phyloP scores from a whole-genome alignment of 164 flowering plant species.

The Macadamia integrifolia region DNA sequence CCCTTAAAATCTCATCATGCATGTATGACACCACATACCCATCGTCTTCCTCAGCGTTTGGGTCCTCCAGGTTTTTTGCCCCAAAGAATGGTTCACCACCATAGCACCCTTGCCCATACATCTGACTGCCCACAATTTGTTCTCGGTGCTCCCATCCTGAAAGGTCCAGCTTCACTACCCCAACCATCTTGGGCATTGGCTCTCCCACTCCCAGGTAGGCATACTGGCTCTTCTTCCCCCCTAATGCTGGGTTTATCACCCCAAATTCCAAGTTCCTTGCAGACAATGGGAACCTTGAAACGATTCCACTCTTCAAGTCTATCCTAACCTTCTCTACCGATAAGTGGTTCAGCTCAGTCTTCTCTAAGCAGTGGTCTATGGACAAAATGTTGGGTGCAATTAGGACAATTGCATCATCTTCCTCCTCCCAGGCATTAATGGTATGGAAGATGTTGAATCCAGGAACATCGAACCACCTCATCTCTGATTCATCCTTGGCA shows the following conservation, averaged over 20 bases:
- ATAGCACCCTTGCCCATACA: slow-evolving; percentile 2
- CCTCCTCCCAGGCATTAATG: too few relatives aligned
- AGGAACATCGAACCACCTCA: too few relatives aligned
- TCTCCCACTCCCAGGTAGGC: slow-evolving; percentile 10
- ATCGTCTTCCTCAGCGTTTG: slow-evolving; percentile 5
- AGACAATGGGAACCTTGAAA: slow-evolving; percentile 34
- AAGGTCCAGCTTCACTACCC: slow-evolving; percentile 12
- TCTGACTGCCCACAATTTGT: slow-evolving; percentile 4
- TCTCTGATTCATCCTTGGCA: too few relatives aligned
- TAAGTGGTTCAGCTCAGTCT: slow-evolving; percentile 37
- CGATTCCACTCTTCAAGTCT: slow-evolving; percentile 29
- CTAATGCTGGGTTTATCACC: slow-evolving; percentile 32
- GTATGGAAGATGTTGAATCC: too few relatives aligned
- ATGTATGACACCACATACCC: slow-evolving; percentile 10
- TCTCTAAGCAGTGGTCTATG: slow-evolving; percentile 38
- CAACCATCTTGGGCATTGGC: slow-evolving; percentile 10
- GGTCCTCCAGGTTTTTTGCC: slow-evolving; percentile 1
- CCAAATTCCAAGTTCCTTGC: slow-evolving; percentile 43
- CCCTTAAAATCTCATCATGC: slow-evolving; percentile 4
- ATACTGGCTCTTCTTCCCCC: slow-evolving; percentile 7
- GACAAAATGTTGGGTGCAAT: slow-evolving; percentile 45
- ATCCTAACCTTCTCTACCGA: slow-evolving; percentile 43
- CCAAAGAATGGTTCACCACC: slow-evolving; percentile 14
- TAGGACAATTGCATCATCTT: slow-evolving; percentile 2
- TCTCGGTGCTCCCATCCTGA: neutral